phyloP scores from a whole-genome alignment of 192 early-diverging fungal species.

The Rhizophagus sp. region DNA sequence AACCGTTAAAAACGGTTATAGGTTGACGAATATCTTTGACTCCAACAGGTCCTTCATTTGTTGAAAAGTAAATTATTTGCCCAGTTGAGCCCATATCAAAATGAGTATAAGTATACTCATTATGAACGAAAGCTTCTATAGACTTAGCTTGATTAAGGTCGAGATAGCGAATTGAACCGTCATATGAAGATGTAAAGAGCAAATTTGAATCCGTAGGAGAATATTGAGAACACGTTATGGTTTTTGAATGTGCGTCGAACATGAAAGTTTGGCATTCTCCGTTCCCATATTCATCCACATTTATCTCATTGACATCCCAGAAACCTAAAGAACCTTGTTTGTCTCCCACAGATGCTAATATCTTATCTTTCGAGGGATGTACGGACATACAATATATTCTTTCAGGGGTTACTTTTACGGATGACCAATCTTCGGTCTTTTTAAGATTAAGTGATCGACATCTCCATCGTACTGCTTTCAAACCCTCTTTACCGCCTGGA shows the following conservation, averaged over 20 bases:
- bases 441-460: neutral
- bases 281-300: conserved; percentile 40
- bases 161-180: conserved; percentile 58
- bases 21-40: conserved; percentile 53
- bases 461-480: conserved; percentile 17
- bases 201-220: conserved; percentile 47
- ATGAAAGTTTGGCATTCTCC: conserved; percentile 50
- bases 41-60: conserved; percentile 51
- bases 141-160: conserved; percentile 57
- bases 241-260: conserved; percentile 54
- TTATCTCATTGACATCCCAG: conserved; percentile 58
- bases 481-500: conserved; percentile 34
- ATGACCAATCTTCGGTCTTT: conserved; percentile 38
- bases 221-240: conserved; percentile 53
- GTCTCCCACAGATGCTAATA: conserved; percentile 54
- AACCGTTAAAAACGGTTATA: conserved; percentile 2
- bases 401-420: conserved; percentile 52
- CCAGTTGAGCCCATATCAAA: conserved; percentile 45
- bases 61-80: conserved; percentile 55
- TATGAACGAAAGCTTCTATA: conserved; percentile 51
- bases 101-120: conserved; percentile 39
- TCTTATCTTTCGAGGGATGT: conserved; percentile 55
- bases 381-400: conserved; percentile 51
- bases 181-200: conserved; percentile 58
- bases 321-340: conserved; percentile 54